Evolutionary conservation across 805 yeast genomes (phyloP).

Genomic region (Metschnikowia gelsemii): DNA sequence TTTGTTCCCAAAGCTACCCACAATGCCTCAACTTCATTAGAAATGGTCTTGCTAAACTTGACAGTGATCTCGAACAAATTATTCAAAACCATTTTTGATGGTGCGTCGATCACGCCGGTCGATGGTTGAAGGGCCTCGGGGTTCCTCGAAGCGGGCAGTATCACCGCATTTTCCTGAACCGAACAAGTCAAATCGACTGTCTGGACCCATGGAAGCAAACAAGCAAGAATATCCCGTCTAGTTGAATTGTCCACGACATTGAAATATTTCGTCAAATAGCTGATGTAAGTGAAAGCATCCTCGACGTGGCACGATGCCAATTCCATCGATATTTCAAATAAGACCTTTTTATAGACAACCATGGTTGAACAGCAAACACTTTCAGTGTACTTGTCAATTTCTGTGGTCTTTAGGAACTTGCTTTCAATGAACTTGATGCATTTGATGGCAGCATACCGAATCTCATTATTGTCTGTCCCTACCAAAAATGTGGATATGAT

Average conservation of each 20-base stretch:
- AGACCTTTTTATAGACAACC: conserved; percentile 83
- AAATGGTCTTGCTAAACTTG: conserved; percentile 67
- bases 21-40: conserved; percentile 86
- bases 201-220: conserved; percentile 91
- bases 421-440: conserved; percentile 68
- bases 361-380: conserved; percentile 72
- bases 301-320: conserved; percentile 64
- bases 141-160: conserved; percentile 7
- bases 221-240: conserved; percentile 75
- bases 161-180: conserved; percentile 3
- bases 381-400: conserved; percentile 60
- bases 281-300: conserved; percentile 59
- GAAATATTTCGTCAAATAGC: conserved; percentile 70
- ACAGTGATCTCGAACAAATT: conserved; percentile 85
- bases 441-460: conserved; percentile 70
- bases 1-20: conserved; percentile 94
- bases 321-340: conserved; percentile 73
- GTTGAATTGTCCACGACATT: conserved; percentile 55
- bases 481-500: conserved; percentile 76
- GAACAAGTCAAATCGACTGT: conserved; percentile 58
- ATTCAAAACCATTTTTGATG: conserved; percentile 65
- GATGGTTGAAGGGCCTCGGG: conserved; percentile 1
- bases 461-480: conserved; percentile 67
- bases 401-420: conserved; percentile 42
- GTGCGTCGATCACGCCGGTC: conserved; percentile 22